These are phyloP conservation scores for Brassica carinata DNA, from an alignment of 345 rosid species.

Conservation along the genomic window DNA sequence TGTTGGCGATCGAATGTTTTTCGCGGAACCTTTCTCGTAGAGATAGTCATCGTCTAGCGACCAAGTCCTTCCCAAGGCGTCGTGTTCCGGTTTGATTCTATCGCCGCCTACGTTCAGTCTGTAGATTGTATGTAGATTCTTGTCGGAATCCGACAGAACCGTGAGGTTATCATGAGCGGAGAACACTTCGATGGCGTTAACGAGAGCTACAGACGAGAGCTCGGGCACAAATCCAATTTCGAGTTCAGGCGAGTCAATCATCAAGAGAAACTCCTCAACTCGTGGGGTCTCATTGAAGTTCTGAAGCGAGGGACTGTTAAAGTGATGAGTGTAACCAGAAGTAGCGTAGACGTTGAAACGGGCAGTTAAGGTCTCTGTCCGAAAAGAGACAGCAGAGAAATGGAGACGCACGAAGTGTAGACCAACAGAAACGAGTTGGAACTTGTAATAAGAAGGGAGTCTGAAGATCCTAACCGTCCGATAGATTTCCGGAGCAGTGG, in stretches of 20 bases:
- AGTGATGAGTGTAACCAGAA: slow-evolving; percentile 25
- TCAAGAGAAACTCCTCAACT: not conserved
- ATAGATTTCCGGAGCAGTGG: slow-evolving; percentile 36
- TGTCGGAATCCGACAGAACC: not conserved
- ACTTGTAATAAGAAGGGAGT: slow-evolving; percentile 38
- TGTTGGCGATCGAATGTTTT: fast-evolving
- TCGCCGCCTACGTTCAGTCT: slow-evolving; percentile 76
- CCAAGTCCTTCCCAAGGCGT: slow-evolving; percentile 74
- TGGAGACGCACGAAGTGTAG: slow-evolving; percentile 50
- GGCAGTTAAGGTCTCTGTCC: slow-evolving; percentile 33
- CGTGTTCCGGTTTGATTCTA: slow-evolving; percentile 48
- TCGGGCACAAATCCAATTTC: not conserved
- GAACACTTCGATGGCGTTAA: slow-evolving; percentile 72
- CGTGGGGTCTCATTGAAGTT: not conserved
- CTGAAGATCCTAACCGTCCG: slow-evolving; percentile 54
- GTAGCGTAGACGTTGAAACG: slow-evolving; percentile 21
- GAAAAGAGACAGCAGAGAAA: slow-evolving; percentile 39
- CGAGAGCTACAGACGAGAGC: slow-evolving; percentile 48
- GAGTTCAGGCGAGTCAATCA: not conserved
- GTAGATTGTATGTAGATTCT: slow-evolving; percentile 40
- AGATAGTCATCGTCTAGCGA: not conserved
- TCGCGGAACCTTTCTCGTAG: not conserved
- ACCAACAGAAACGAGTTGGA: slow-evolving; percentile 34
- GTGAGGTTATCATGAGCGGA: slow-evolving; percentile 38
- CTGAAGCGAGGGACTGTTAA: slow-evolving; percentile 8